Percentiles rank a stretch among this genome's conserved stretches.
These are phyloP conservation scores for Nyctanthes arbortristis DNA, from an alignment of 257 asterid species.

Conservation along the genomic window DNA sequence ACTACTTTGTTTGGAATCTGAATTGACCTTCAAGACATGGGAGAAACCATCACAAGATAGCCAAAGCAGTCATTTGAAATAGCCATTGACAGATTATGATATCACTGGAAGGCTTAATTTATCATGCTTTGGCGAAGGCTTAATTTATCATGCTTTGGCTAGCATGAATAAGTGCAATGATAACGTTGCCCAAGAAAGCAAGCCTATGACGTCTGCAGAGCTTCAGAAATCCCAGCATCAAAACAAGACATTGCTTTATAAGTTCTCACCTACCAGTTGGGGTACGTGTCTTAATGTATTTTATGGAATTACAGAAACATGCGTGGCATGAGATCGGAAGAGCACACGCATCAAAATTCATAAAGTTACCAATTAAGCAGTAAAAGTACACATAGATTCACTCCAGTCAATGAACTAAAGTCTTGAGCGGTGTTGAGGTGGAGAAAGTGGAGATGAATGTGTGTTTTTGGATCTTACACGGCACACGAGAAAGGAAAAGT, in stretches of 20 bases:
- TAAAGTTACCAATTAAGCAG: no score
- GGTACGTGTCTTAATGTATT: background rate
- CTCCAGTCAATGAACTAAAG: no score
- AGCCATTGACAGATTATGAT: constrained; percentile 41
- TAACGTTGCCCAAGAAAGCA: background rate
- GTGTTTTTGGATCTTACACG: background rate
- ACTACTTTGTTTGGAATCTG: constrained; percentile 39
- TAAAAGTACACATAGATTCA: no score
- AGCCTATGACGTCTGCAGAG: background rate
- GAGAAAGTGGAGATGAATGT: no score
- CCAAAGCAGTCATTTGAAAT: constrained; percentile 26
- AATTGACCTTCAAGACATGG: constrained; percentile 71
- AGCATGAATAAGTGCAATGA: background rate
- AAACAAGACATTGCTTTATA: background rate
- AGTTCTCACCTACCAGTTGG: background rate
- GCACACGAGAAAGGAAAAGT: no score
- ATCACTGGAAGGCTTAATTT: constrained; percentile 31
- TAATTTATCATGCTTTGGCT: constrained; percentile 21
- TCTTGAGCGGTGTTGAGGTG: no score
- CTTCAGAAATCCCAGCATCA: background rate
- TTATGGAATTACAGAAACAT: background rate
- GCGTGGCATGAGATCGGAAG: no score
- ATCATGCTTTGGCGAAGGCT: constrained; percentile 20
- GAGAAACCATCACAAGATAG: constrained; percentile 38
- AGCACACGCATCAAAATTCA: no score